phyloP scores from a whole-genome alignment of 1,139 yeast genomes.

The Pichia sp. region DNA sequence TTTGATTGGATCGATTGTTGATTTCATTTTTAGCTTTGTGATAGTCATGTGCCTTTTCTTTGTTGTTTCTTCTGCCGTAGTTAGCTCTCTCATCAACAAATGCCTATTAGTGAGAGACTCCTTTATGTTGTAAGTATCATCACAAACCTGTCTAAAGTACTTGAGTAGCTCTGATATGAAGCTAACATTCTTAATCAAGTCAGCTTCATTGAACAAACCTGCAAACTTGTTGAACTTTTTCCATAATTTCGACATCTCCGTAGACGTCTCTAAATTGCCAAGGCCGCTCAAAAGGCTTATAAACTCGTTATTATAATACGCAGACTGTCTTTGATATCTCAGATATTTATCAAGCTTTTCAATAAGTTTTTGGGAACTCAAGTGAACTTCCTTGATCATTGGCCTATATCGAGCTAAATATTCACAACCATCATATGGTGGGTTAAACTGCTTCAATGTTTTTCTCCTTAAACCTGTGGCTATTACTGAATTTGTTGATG shows the following conservation, averaged over 20 bases:
- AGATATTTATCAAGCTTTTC: constrained; percentile 30
- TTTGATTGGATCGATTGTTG: constrained; percentile 77
- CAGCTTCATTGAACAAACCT: constrained; percentile 69
- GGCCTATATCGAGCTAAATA: constrained; percentile 87
- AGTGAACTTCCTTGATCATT: constrained; percentile 70
- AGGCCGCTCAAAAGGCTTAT: constrained; percentile 40
- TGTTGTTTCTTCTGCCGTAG: constrained; percentile 73
- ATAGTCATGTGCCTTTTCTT: constrained; percentile 69
- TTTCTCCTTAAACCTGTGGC: constrained; percentile 84
- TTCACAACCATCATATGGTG: constrained; percentile 83
- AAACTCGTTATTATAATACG: constrained; percentile 46
- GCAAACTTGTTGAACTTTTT: constrained; percentile 67
- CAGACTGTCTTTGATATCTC: constrained; percentile 27
- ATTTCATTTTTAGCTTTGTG: constrained; percentile 65
- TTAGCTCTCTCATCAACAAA: constrained; percentile 80
- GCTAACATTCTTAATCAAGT: constrained; percentile 66
- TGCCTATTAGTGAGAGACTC: constrained; percentile 93
- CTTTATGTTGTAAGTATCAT: constrained; percentile 82
- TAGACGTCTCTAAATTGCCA: constrained; percentile 26
- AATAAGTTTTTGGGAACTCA: constrained; percentile 49
- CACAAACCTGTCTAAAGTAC: constrained; percentile 57
- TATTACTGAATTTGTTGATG: constrained; percentile 40
- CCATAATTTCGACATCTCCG: constrained; percentile 81
- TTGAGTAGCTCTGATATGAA: constrained; percentile 78
- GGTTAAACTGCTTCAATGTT: constrained; percentile 84